These are phyloP conservation scores for Thecaphora thlaspeos DNA, from an alignment of 1,284 basidiomycete species.

Conservation along the genomic window DNA sequence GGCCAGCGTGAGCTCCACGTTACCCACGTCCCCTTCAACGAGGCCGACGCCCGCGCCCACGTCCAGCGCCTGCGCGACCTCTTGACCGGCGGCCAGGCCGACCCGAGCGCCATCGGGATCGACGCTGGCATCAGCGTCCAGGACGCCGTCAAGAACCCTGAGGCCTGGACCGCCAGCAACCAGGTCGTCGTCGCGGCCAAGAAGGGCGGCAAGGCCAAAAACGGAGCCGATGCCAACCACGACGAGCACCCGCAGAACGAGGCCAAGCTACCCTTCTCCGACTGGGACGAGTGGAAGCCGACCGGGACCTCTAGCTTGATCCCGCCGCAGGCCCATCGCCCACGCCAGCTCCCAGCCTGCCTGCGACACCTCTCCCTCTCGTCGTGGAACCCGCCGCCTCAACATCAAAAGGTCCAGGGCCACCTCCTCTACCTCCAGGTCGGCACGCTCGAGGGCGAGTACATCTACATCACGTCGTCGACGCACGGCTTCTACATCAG, in stretches of 20 bases:
- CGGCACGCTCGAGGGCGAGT: conserved; percentile 64
- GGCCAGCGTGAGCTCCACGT: conserved; percentile 48
- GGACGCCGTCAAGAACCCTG: conserved; percentile 61
- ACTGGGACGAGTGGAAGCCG: conserved; percentile 59
- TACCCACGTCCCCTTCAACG: conserved; percentile 61
- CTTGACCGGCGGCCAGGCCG: conserved; percentile 59
- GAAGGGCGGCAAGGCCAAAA: conserved; percentile 21
- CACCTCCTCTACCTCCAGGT: conserved; percentile 65
- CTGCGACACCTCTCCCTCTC: conserved; percentile 63
- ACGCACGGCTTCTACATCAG: conserved; percentile 64
- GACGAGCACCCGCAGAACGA: too few species aligned
- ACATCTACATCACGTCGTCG: conserved; percentile 62
- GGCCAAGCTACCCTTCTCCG: conserved; percentile 47
- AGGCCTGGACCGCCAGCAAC: conserved; percentile 42
- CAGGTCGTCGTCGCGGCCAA: conserved; percentile 5
- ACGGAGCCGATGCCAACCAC: too few species aligned
- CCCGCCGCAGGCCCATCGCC: conserved; percentile 47
- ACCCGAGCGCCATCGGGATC: conserved; percentile 59
- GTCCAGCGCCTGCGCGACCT: conserved; percentile 62
- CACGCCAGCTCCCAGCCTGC: conserved; percentile 53
- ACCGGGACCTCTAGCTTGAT: conserved; percentile 53
- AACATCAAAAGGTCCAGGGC: conserved; percentile 62
- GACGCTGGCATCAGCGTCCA: conserved; percentile 61
- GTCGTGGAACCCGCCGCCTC: conserved; percentile 65
- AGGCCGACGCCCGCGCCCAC: conserved; percentile 61